These are phyloP conservation scores for Aureobasidium sp. DNA, from an alignment of 2,329 filamentous ascomycete genomes.

Conservation along the genomic window DNA sequence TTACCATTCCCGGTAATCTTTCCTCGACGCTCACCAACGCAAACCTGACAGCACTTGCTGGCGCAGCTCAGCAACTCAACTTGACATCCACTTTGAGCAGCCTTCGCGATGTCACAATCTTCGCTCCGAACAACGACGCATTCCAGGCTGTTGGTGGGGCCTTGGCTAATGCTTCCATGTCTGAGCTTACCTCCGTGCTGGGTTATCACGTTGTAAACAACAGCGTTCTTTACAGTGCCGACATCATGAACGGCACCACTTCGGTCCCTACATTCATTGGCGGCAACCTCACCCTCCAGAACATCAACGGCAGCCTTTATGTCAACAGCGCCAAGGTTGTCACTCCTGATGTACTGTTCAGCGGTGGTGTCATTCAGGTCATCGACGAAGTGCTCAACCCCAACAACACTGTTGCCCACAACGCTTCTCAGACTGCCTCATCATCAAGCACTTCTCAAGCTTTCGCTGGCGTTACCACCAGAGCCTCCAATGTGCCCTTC, in stretches of 20 bases:
- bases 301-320: slow-evolving; percentile 32
- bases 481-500: slow-evolving; percentile 44
- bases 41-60: slow-evolving; percentile 35
- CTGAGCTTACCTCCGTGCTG: slow-evolving; percentile 48
- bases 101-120: slow-evolving; percentile 51
- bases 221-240: slow-evolving; percentile 43
- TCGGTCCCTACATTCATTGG: slow-evolving; percentile 32
- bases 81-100: slow-evolving; percentile 36
- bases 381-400: slow-evolving; percentile 55
- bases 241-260: slow-evolving; percentile 12
- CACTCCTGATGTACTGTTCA: slow-evolving; percentile 35
- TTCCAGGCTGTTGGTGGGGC: slow-evolving; percentile 52
- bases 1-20: slow-evolving; percentile 33
- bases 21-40: slow-evolving; percentile 28
- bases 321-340: slow-evolving; percentile 40
- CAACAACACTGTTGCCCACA: slow-evolving; percentile 36
- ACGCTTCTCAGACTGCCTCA: slow-evolving; percentile 26
- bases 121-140: slow-evolving; percentile 55
- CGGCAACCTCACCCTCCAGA: slow-evolving; percentile 34
- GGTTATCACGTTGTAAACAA: slow-evolving; percentile 58
- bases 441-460: slow-evolving; percentile 41
- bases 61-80: slow-evolving; percentile 34
- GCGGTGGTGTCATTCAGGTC: slow-evolving; percentile 44
- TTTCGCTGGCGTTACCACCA: slow-evolving; percentile 46
- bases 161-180: slow-evolving; percentile 39